Evolutionary conservation across 176 grass and related monocot genomes (phyloP).

Genomic region (Hordeum marinum): DNA sequence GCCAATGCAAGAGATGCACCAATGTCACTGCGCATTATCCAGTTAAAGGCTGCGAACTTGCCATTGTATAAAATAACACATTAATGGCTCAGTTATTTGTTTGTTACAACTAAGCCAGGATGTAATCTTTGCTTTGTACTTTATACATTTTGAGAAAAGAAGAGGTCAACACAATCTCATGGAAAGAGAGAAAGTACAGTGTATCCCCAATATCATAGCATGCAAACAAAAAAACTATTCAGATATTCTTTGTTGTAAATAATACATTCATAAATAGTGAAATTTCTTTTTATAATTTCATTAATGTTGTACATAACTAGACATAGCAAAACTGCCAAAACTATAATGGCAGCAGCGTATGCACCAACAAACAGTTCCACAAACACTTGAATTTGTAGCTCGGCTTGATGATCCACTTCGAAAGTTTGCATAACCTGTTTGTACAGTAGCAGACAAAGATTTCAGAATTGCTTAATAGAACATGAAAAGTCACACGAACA

Average conservation of each 20-base stretch:
- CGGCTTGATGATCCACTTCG: neutral
- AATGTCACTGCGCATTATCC: neutral
- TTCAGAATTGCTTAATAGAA: neutral
- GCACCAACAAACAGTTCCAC: constrained; percentile 1
- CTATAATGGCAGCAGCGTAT: constrained; percentile 10
- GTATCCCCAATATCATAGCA: constrained; percentile 16
- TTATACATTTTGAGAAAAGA: neutral
- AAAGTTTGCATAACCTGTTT: constrained; percentile 28
- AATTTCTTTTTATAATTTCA: neutral
- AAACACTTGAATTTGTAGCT: constrained; percentile 17
- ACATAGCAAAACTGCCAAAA: constrained; percentile 11
- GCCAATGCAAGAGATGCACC: constrained; percentile 2
- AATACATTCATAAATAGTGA: constrained; percentile 6
- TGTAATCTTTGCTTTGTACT: neutral
- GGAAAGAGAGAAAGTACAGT: neutral
- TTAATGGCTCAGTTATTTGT: neutral
- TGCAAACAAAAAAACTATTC: neutral
- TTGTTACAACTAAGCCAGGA: neutral
- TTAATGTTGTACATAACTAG: constrained; percentile 28
- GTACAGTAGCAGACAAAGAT: constrained; percentile 3
- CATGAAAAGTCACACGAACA: neutral
- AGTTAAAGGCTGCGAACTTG: neutral
- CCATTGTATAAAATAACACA: neutral
- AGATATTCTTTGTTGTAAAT: constrained; percentile 9
- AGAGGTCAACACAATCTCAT: neutral